phyloP scores from a whole-genome alignment of 495 filamentous ascomycete genomes.

The Aspergillus cristatus region DNA sequence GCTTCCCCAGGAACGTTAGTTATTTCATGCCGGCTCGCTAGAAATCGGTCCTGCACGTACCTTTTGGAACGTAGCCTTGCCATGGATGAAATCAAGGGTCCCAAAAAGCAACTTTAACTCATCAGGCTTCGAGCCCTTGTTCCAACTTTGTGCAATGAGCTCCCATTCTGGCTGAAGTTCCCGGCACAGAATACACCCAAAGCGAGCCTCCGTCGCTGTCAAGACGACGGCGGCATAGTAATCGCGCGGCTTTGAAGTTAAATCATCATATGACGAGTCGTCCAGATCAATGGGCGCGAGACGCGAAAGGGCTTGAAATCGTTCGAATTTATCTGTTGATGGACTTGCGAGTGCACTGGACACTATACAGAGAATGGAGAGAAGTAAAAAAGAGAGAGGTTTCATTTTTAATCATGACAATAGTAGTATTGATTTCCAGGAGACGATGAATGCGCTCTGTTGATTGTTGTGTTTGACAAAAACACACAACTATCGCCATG shows the following conservation, averaged over 20 bases:
- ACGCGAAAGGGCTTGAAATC: slow-evolving; percentile 58
- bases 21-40: neutral
- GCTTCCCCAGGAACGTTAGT: slow-evolving; percentile 46
- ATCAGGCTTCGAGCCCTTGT: slow-evolving; percentile 63
- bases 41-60: slow-evolving; percentile 38
- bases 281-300: slow-evolving; percentile 64
- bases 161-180: slow-evolving; percentile 96
- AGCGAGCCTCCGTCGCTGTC: slow-evolving; percentile 78
- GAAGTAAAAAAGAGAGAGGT: slow-evolving; percentile 42
- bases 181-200: slow-evolving; percentile 76
- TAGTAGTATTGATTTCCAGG: neutral
- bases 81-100: slow-evolving; percentile 82
- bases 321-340: slow-evolving; percentile 45
- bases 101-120: slow-evolving; percentile 69
- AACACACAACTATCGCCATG: too few species aligned
- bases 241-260: slow-evolving; percentile 70
- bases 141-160: slow-evolving; percentile 79
- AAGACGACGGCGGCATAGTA: slow-evolving; percentile 76
- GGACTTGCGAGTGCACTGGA: slow-evolving; percentile 31
- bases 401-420: slow-evolving; percentile 39
- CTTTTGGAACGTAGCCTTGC: slow-evolving; percentile 79
- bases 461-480: too few species aligned
- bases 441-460: slow-evolving; percentile 10
- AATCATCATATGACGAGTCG: slow-evolving; percentile 61
- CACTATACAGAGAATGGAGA: slow-evolving; percentile 40